Evolutionary conservation across 2,329 filamentous ascomycete species (phyloP).

Genomic region (Aciculosporium take): DNA sequence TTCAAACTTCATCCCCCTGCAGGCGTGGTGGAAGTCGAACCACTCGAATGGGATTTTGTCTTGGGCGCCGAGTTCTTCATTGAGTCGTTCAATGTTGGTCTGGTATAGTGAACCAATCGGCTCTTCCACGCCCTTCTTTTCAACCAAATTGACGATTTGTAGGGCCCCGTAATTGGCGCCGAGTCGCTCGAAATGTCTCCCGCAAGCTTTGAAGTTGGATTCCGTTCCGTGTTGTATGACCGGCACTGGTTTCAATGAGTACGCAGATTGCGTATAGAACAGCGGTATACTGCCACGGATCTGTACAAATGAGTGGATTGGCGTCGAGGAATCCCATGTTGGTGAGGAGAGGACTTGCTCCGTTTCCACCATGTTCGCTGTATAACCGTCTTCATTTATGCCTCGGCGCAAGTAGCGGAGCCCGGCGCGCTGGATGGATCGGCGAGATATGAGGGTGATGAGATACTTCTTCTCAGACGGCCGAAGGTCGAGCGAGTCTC

Average conservation of each 20-base stretch:
- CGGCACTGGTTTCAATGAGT: constrained; percentile 79
- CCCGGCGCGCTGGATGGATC: constrained; percentile 74
- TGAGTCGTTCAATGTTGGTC: constrained; percentile 49
- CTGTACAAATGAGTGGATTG: constrained; percentile 73
- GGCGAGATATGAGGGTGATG: constrained; percentile 81
- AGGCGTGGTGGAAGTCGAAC: constrained; percentile 93
- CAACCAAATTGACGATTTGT: constrained; percentile 72
- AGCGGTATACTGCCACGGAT: constrained; percentile 82
- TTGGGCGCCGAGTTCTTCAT: constrained; percentile 40
- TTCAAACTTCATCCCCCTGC: constrained; percentile 94
- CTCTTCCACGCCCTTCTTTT: constrained; percentile 72
- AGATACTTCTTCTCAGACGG: constrained; percentile 47
- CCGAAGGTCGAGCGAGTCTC: constrained; percentile 26
- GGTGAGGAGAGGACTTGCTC: constrained; percentile 77
- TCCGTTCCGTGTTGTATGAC: constrained; percentile 67
- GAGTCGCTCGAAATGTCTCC: constrained; percentile 62
- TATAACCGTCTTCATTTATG: constrained; percentile 75
- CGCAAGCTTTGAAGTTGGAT: constrained; percentile 65
- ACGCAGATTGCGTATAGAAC: constrained; percentile 90
- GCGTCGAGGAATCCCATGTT: constrained; percentile 46
- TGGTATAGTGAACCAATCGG: constrained; percentile 70
- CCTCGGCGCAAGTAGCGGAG: constrained; percentile 81
- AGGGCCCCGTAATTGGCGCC: constrained; percentile 57
- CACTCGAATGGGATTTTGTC: constrained; percentile 55
- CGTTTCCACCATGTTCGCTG: constrained; percentile 86